These are phyloP conservation scores for Plasmodium falciparum DNA, from an alignment of 169 alveolate species.

Conservation along the genomic window DNA sequence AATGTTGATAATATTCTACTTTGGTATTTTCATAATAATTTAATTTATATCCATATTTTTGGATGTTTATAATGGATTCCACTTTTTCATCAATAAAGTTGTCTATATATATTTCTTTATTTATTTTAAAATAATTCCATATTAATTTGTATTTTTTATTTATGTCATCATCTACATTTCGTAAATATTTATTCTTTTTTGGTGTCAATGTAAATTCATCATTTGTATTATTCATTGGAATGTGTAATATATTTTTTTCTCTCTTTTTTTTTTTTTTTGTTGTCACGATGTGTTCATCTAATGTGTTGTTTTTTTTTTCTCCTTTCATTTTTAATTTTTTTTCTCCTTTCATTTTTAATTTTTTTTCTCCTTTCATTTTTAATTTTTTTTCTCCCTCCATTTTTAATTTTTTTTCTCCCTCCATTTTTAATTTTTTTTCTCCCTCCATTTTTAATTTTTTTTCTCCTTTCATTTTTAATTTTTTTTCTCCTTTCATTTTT, in stretches of 20 bases:
- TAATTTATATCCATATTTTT: constrained; percentile 18
- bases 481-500: not conserved
- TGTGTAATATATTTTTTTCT: too few species aligned
- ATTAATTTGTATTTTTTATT: constrained; percentile 10
- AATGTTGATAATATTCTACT: constrained; percentile 24
- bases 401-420: not conserved
- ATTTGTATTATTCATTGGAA: not conserved
- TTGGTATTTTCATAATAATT: constrained; percentile 47
- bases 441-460: not conserved
- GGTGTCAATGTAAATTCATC: not conserved
- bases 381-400: not conserved
- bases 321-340: not conserved
- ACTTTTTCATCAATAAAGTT: constrained; percentile 7
- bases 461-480: too few species aligned
- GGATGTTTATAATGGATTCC: constrained; percentile 25
- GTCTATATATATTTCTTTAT: constrained; percentile 58
- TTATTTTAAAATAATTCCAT: constrained; percentile 29
- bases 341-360: not conserved
- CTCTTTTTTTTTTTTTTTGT: not conserved
- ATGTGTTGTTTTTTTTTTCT: not conserved
- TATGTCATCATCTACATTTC: not conserved
- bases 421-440: not conserved
- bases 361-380: not conserved
- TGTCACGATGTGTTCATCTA: not conserved
- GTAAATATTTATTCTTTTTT: not conserved